phyloP scores from a whole-genome alignment of 2,329 filamentous ascomycete genomes.

The Trichothecium roseum region DNA sequence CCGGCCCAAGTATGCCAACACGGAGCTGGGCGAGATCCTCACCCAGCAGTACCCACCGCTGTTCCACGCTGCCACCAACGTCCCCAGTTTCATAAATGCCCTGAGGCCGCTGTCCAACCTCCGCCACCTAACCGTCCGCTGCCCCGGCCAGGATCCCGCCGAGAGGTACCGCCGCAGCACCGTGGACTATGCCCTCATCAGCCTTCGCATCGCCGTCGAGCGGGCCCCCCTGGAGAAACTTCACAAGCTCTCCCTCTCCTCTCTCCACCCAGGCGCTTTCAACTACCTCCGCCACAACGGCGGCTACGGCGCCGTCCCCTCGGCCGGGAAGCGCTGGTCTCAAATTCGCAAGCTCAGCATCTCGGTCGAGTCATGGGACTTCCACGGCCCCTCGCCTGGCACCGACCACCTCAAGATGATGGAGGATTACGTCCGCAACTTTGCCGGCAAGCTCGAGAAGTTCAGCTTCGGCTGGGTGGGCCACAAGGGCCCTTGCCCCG shows the following conservation, averaged over 20 bases:
- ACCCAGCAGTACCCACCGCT: slow-evolving; percentile 81
- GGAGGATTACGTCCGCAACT: slow-evolving; percentile 66
- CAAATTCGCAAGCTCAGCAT: slow-evolving; percentile 68
- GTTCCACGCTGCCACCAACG: slow-evolving; percentile 83
- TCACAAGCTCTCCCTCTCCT: slow-evolving; percentile 58
- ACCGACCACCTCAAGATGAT: slow-evolving; percentile 68
- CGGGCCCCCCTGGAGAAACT: slow-evolving; percentile 56
- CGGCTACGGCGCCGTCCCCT: slow-evolving; percentile 65
- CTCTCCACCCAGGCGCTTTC: slow-evolving; percentile 65
- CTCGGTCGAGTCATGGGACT: slow-evolving; percentile 61
- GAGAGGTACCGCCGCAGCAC: slow-evolving; percentile 66
- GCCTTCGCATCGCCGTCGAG: slow-evolving; percentile 74
- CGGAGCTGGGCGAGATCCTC: slow-evolving; percentile 69
- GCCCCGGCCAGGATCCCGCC: slow-evolving; percentile 58
- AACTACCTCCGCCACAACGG: slow-evolving; percentile 66
- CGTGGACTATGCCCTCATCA: slow-evolving; percentile 84
- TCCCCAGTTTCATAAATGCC: slow-evolving; percentile 71
- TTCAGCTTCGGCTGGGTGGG: slow-evolving; percentile 72
- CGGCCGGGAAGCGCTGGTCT: slow-evolving; percentile 61
- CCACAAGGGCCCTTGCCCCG: slow-evolving; percentile 62
- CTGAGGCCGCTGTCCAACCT: slow-evolving; percentile 60
- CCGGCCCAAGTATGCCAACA: slow-evolving; percentile 69
- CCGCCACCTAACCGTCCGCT: slow-evolving; percentile 64
- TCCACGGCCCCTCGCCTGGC: slow-evolving; percentile 46
- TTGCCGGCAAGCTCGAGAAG: slow-evolving; percentile 56